Percentiles rank a stretch among this genome's conserved stretches.
Evolutionary conservation across 352 stramenopile genomes (phyloP).

Genomic region (Phytopythium chamaehyphon): DNA sequence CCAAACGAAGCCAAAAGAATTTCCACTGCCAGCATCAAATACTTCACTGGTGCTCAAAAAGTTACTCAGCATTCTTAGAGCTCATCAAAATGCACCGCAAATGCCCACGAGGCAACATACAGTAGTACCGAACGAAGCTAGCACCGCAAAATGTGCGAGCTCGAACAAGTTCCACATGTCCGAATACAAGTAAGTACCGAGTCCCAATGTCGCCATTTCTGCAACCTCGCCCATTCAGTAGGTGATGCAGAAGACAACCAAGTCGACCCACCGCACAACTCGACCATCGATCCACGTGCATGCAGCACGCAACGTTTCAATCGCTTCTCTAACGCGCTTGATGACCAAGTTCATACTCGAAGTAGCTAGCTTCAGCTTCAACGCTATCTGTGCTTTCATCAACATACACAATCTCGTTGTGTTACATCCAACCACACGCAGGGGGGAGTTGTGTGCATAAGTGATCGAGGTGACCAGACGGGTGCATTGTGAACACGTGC

Average conservation of each 20-base stretch:
- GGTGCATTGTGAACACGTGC: slow-evolving; percentile 78
- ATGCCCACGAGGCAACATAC: slow-evolving; percentile 51
- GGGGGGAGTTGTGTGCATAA: slow-evolving; percentile 75
- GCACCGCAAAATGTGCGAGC: slow-evolving; percentile 62
- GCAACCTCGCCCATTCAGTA: slow-evolving; percentile 77
- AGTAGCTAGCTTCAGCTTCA: not conserved
- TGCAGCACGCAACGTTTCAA: slow-evolving; percentile 12
- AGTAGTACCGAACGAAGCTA: slow-evolving; percentile 67
- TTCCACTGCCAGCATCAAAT: not conserved
- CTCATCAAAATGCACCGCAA: slow-evolving; percentile 37
- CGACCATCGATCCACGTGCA: slow-evolving; percentile 45
- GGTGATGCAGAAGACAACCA: slow-evolving; percentile 72
- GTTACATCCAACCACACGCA: slow-evolving; percentile 74
- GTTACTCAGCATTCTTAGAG: slow-evolving; percentile 10
- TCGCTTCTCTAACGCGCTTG: not conserved
- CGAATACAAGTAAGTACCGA: slow-evolving; percentile 65
- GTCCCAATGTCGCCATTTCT: slow-evolving; percentile 78
- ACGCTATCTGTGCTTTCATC: not conserved
- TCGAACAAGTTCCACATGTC: slow-evolving; percentile 90
- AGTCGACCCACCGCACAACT: slow-evolving; percentile 56
- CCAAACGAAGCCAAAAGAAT: slow-evolving; percentile 40
- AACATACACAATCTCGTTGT: slow-evolving; percentile 25
- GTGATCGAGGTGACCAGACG: slow-evolving; percentile 80
- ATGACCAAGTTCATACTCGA: not conserved
- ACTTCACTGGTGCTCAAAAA: slow-evolving; percentile 13